Percentiles rank a stretch among this genome's conserved stretches.
Evolutionary conservation across 2,329 filamentous ascomycete genomes (phyloP).

Genomic region (Exserohilum turcica): DNA sequence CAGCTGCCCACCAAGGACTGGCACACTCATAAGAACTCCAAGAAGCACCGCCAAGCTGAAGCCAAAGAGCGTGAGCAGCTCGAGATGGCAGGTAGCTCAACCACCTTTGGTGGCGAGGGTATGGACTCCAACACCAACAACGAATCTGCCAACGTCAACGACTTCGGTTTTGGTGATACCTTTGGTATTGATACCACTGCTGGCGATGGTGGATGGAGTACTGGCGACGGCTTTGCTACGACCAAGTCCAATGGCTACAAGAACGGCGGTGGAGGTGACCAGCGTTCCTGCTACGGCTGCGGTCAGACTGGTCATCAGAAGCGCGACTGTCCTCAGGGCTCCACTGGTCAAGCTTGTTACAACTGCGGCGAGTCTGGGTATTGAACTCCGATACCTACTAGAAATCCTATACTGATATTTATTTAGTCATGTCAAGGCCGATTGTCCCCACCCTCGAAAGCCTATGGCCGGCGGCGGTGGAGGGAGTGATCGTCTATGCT

Average conservation of each 20-base stretch:
- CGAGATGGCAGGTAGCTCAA: constrained; percentile 5
- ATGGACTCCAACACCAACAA: constrained; percentile 12
- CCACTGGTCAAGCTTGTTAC: constrained; percentile 32
- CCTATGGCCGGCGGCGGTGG: constrained; percentile 18
- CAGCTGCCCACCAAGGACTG: constrained; percentile 40
- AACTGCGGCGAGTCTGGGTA: constrained; percentile 39
- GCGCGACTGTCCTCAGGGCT: constrained; percentile 24
- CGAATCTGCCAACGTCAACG: constrained; percentile 34
- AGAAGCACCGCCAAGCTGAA: constrained; percentile 37
- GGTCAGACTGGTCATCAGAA: constrained; percentile 30
- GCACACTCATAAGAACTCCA: constrained; percentile 38
- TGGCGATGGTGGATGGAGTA: constrained; percentile 52
- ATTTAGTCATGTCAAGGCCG: constrained; percentile 27
- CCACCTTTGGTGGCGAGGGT: constrained; percentile 13
- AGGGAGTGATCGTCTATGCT: constrained; percentile 24
- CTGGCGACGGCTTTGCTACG: constrained; percentile 9
- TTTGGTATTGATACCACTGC: constrained; percentile 36
- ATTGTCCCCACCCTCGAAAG: constrained; percentile 30
- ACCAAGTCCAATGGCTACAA: constrained; percentile 6
- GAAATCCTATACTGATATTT: constrained; percentile 1
- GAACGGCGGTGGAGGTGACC: constrained; percentile 19
- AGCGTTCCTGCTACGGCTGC: constrained; percentile 33
- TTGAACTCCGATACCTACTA: not conserved
- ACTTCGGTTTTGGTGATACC: constrained; percentile 46
- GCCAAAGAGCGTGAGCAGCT: constrained; percentile 24